A percentile compares a stretch with the other conserved stretches of the same genome.
Conservation (phyloP, 331 rosid genomes). For the Pyracantha coccinea region DNA sequence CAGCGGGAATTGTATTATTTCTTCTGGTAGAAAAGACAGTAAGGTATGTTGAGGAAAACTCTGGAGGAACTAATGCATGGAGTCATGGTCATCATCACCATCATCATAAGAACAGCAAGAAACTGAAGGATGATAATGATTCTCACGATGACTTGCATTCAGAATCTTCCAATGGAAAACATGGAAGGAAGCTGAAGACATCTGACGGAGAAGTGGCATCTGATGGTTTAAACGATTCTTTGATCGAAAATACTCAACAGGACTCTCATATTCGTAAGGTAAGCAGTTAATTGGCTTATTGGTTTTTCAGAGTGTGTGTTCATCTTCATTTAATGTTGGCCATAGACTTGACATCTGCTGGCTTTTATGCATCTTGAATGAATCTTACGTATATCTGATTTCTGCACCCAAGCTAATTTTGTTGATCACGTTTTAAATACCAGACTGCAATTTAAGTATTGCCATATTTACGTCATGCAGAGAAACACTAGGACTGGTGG, state of each 20-base stretch:
- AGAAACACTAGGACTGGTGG: constrained; percentile 37
- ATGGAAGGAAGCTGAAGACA: constrained; percentile 21
- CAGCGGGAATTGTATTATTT: constrained; percentile 92
- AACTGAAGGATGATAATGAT: constrained; percentile 51
- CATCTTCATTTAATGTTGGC: not conserved
- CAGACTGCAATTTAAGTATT: constrained; percentile 14
- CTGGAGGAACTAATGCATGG: constrained; percentile 57
- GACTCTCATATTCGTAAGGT: constrained; percentile 64
- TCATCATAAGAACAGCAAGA: constrained; percentile 49
- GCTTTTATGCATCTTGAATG: not conserved
- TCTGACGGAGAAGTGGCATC: constrained; percentile 24
- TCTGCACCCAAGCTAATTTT: not conserved
- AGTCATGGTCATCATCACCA: constrained; percentile 81
- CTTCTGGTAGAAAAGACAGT: constrained; percentile 92
- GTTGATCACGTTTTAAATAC: constrained; percentile 3
- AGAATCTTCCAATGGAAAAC: constrained; percentile 19
- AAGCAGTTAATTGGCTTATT: constrained; percentile 14
- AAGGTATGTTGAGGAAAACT: constrained; percentile 84
- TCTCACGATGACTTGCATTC: constrained; percentile 29
- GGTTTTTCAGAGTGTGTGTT: not conserved
- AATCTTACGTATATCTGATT: not conserved
- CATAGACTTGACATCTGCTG: not conserved
- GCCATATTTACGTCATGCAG: constrained; percentile 34
- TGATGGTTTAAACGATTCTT: constrained; percentile 21
- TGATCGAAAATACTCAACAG: constrained; percentile 33